phyloP scores from a whole-genome alignment of 2,329 filamentous ascomycete species.

The Verticillium dahliae region DNA sequence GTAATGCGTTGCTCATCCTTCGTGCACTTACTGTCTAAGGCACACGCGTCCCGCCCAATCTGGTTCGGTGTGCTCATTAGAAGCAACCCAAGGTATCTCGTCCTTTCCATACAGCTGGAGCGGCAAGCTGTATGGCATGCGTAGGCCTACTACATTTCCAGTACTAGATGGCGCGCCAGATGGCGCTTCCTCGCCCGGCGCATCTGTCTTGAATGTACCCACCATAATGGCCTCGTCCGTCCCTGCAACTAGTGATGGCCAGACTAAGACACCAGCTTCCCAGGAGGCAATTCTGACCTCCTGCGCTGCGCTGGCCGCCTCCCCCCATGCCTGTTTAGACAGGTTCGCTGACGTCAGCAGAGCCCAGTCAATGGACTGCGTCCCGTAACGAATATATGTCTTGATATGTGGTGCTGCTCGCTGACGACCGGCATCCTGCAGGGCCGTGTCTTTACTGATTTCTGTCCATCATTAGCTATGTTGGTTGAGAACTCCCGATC shows the following conservation, averaged over 20 bases:
- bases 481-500: too few species aligned
- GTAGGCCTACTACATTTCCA: slow-evolving; percentile 53
- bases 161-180: slow-evolving; percentile 15
- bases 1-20: not conserved
- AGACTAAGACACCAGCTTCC: slow-evolving; percentile 78
- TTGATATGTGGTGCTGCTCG: slow-evolving; percentile 83
- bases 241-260: slow-evolving; percentile 54
- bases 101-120: slow-evolving; percentile 54
- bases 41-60: slow-evolving; percentile 46
- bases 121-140: slow-evolving; percentile 80
- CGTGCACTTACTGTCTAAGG: not conserved
- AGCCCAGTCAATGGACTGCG: slow-evolving; percentile 69
- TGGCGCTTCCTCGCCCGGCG: slow-evolving; percentile 26
- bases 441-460: slow-evolving; percentile 12
- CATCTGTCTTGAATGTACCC: slow-evolving; percentile 59
- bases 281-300: slow-evolving; percentile 71
- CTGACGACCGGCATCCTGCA: slow-evolving; percentile 50
- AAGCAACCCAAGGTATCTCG: slow-evolving; percentile 75
- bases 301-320: slow-evolving; percentile 45
- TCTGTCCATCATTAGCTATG: slow-evolving; percentile 15
- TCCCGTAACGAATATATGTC: slow-evolving; percentile 67
- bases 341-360: slow-evolving; percentile 87
- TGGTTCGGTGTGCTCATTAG: slow-evolving; percentile 47
- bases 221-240: slow-evolving; percentile 54
- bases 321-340: slow-evolving; percentile 85